Conservation (phyloP, 139 green algal genomes). For the Monoraphidium neglectum region DNA sequence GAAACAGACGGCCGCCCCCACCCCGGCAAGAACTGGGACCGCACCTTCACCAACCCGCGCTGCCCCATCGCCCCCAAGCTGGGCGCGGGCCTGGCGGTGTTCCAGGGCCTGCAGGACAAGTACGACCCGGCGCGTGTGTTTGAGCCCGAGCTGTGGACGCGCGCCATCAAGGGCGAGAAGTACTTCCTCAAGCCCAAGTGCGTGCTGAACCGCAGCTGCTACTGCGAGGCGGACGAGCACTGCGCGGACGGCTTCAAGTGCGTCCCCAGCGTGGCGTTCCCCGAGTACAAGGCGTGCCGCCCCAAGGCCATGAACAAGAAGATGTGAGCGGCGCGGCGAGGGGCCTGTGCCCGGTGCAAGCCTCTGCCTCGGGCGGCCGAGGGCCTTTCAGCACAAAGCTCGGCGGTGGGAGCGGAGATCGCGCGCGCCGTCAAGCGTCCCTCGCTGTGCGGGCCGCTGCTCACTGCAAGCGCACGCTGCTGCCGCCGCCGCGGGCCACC, state of each 20-base stretch:
- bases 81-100: background rate
- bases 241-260: slow-evolving; percentile 22
- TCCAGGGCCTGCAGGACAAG: background rate
- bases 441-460: too few relatives aligned
- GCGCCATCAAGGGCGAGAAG: background rate
- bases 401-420: too few relatives aligned
- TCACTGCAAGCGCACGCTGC: too few relatives aligned
- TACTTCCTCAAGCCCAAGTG: slow-evolving; percentile 11
- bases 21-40: slow-evolving; percentile 26
- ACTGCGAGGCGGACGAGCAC: slow-evolving; percentile 30
- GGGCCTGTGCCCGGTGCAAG: too few relatives aligned
- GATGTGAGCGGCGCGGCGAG: too few relatives aligned
- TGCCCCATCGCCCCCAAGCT: slow-evolving; percentile 2
- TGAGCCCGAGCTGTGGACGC: background rate
- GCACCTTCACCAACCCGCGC: slow-evolving; percentile 20
- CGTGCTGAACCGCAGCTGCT: slow-evolving; percentile 21
- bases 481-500: too few relatives aligned
- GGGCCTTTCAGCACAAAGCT: too few relatives aligned
- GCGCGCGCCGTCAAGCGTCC: too few relatives aligned
- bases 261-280: slow-evolving; percentile 14
- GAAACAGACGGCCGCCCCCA: slow-evolving; percentile 13
- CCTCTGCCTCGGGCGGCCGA: too few relatives aligned
- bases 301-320: slow-evolving; percentile 24
- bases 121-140: background rate
- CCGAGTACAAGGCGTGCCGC: slow-evolving; percentile 19